Base-by-base conservation (phyloP, 208 protist genomes). In the Acanthamoeba lenticulata region DNA sequence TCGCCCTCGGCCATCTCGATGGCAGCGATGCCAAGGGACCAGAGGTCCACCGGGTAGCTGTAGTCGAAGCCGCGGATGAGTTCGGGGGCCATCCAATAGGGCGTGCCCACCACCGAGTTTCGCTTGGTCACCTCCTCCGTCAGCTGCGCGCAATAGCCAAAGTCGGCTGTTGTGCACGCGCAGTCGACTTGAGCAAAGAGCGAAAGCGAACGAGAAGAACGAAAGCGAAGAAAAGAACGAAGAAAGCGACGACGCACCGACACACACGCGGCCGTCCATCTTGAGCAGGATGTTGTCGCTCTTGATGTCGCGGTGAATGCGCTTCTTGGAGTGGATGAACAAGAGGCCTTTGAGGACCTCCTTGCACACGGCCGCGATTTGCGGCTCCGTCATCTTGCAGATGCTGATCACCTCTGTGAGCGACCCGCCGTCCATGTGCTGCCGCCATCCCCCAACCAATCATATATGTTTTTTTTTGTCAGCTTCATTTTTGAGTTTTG, bases 1-100 rank as follows among this genome's bases (percentile, higher is more conserved):
- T 96, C 79, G n/a, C 94, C 67, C 36, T 96, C 94, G 32, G 94
- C 94, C 52, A 95, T 94, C 42, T 96, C 94, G 27, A 96, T 95
- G 15, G 90, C 86, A 2, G 85, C 81, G 81, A 96, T 96, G 9
- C 94, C 94, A n/a, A 95, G 24, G n/a, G 9, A 60, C 15, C 24
- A 90, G 24, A 90, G 38, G 34, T 44, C 17, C 5, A 90, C 81
- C 2, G 29, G 27, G 32, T n/a, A 65, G n/a, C 57, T 60, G 34
- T 93, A 93, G 44, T 93, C 89, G 24, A 49, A 60, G 4, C 89
- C 89, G 13, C 89, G 52, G 44, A 93, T 81, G 47, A 93, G 89
- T 29, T 93, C 89, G 13, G 89, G 89, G 3, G 89, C 49, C 89
- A 93, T 93, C 89, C 89, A 47, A 29, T 52, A 93, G 29, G 89